phyloP scores from a whole-genome alignment of 495 filamentous ascomycete species.

The Neurospora sp. region DNA sequence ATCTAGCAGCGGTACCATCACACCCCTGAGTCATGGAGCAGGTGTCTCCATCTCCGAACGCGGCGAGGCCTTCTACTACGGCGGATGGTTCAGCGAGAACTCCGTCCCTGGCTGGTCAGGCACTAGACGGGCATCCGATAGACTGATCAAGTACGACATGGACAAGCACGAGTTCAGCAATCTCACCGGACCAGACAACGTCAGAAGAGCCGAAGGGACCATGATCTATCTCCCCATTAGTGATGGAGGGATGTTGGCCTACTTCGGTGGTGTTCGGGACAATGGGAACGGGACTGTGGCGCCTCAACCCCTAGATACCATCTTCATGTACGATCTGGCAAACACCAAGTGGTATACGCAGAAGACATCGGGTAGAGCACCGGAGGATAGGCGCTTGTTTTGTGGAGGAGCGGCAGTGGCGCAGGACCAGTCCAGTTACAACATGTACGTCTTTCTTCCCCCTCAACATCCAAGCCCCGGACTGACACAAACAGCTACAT shows the following conservation, averaged over 20 bases:
- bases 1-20: constrained; percentile 6
- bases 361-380: constrained; percentile 4
- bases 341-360: constrained; percentile 15
- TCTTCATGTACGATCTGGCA: constrained; percentile 13
- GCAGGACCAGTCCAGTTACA: constrained; percentile 15
- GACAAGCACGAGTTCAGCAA: constrained; percentile 10
- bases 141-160: constrained; percentile 17
- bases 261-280: constrained; percentile 14
- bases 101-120: constrained; percentile 34
- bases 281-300: constrained; percentile 8
- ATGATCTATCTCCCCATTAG: constrained; percentile 16
- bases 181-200: constrained; percentile 7
- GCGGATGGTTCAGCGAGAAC: constrained; percentile 38
- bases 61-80: constrained; percentile 25
- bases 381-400: constrained; percentile 7
- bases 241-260: constrained; percentile 15
- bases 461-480: too few relatives aligned
- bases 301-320: constrained; percentile 10
- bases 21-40: constrained; percentile 12
- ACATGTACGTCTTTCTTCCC: constrained; percentile 14
- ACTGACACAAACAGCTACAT: constrained; percentile 16
- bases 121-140: constrained; percentile 3
- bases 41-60: constrained; percentile 12
- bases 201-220: constrained; percentile 12
- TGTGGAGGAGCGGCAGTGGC: constrained; percentile 16